Base-by-base conservation (phyloP, 495 filamentous ascomycete genomes). In the Cetradonia linearis region DNA sequence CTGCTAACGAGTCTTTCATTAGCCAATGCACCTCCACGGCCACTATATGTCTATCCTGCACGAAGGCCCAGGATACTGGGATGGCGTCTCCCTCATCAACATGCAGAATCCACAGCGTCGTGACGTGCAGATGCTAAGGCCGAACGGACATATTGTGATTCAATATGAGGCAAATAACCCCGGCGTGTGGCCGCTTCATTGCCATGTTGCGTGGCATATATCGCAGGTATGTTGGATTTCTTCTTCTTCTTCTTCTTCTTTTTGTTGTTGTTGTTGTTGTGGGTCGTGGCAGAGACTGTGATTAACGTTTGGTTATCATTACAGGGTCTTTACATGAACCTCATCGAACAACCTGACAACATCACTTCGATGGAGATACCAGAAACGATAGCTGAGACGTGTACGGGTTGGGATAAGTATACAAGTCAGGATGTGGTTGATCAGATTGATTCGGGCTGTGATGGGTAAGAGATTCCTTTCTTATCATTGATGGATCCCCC, bases 51-150 rank as follows among this genome's bases (percentile, higher is more conserved):
- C 57, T 25, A 40, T 67, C 48, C 52, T 67, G 25, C 34, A 44
- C 34, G 27, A 47, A 18, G 53, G 56, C 10, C 30, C 27, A 4
- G 62, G 62, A 3, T 25, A 36, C 31, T 67, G 56, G 54, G 60
- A 58, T 18, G 55, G 59, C 27, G 38, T 46, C 20, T 46, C 27
- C 16, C 53, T 61, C 31, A 40, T 40, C 1, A 63, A 64, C 14
- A 16, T 40, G 1, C 33, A n/a, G 13, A 75, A 72, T 30, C 81
- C 84, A 1, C 74, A 79, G 7, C 75, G 83, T 5, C 73, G 84
- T 13, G 84, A 87, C 59, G 78, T 78, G 6, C 81, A 80, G 2
- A 70, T 82, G 63, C 65, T 88, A 1, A 74, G 75, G 0, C 68
- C 70, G 0, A 63, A 59, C 28, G 81, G 82, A 5, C 76, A 77